Evolutionary conservation across 1,284 basidiomycete species (phyloP), one percentile per base, ranked within the genome.

Genomic region (Cystobasidium slooffiae): DNA sequence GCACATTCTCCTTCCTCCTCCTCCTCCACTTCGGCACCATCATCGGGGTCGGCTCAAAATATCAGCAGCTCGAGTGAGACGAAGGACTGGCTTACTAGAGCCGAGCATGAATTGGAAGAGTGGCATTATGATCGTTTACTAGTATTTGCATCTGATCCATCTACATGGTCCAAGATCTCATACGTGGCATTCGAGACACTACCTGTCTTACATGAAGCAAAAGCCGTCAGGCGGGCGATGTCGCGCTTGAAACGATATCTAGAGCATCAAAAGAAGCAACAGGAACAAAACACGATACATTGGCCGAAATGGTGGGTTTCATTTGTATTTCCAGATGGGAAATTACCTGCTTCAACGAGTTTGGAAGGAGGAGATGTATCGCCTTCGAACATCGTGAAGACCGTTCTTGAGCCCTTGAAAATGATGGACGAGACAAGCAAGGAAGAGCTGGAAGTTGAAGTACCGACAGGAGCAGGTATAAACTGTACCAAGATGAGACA

Each of bases 161-260:
- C 84, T 22, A 83, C 83, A 0, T 93, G 91, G 91, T 77, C 80
- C 37, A 80, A 80, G 9, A 82, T 93, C 68, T 87, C 89, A 70
- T 86, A 85, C 75, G 79, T 93, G 62, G 90, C 90, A 8, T 93
- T 93, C 80, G 92, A 93, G 84, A 93, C 91, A 0, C 83, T 93
- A 3, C 91, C 92, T 0, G 83, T 91, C 0, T 80, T 87, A 14
- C 82, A 88, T 31, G 92, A 94, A 81, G 84, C 90, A 5, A 81
- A 80, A 10, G 90, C 88, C 1, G 88, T 93, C 72, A 84, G 90
- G 56, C 82, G 82, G 16, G 90, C 91, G 0, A 86, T 93, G 82
- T 79, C 76, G 8, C 74, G 76, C 14, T 79, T 88, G 6, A 62
- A 82, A 55, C 76, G 78, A 12, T 80, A 82, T 63, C 65, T 83